These are phyloP conservation scores for Oenanthe sinensis DNA, from an alignment of 129 eudicot genomes.

Conservation along the genomic window DNA sequence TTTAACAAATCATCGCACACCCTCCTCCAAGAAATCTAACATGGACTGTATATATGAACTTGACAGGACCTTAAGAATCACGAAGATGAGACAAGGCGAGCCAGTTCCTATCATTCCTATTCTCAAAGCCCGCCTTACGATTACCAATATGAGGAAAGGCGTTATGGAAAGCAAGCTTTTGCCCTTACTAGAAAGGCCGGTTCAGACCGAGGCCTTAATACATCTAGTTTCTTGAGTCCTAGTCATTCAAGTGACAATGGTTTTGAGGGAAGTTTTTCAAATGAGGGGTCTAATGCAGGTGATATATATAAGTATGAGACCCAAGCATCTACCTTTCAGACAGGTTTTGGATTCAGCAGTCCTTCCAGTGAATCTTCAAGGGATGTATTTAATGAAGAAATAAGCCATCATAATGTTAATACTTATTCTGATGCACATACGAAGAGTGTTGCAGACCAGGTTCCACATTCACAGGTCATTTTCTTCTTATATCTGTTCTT, in stretches of 20 bases:
- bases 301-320: conserved; percentile 52
- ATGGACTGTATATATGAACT: conserved; percentile 14
- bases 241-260: conserved; percentile 59
- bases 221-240: conserved; percentile 68
- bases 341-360: conserved; percentile 46
- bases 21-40: conserved; percentile 11
- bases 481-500: neutral
- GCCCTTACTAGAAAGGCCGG: conserved; percentile 80
- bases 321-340: conserved; percentile 51
- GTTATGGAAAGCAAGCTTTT: conserved; percentile 68
- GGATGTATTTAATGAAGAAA: conserved; percentile 28
- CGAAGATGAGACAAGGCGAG: conserved; percentile 84
- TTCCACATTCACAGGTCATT: conserved; percentile 34
- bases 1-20: neutral
- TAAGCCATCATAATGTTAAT: conserved; percentile 17
- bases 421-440: conserved; percentile 19
- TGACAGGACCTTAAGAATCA: conserved; percentile 46
- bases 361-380: conserved; percentile 41
- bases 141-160: conserved; percentile 94
- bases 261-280: conserved; percentile 57
- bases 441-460: conserved; percentile 24
- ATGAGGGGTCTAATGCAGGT: conserved; percentile 73
- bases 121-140: conserved; percentile 99
- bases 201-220: conserved; percentile 66
- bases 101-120: conserved; percentile 94